Conservation (phyloP, 108 stramenopile genomes). For the Nitzschia inconspicua region DNA sequence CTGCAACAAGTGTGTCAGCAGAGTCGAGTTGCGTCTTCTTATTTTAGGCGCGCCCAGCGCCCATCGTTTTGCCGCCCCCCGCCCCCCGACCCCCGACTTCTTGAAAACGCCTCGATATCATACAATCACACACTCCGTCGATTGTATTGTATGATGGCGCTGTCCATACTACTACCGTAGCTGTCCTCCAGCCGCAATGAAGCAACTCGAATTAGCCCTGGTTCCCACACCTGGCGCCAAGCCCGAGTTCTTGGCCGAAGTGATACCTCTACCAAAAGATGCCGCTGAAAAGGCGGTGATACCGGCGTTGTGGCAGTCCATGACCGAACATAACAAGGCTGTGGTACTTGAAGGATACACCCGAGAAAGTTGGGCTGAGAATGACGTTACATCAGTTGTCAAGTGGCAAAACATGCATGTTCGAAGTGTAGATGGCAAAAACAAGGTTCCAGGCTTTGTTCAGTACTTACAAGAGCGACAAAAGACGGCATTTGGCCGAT, state of each 20-base stretch:
- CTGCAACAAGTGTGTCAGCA: too few species aligned
- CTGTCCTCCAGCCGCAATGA: constrained; percentile 23
- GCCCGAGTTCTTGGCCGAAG: constrained; percentile 65
- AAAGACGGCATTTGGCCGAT: constrained; percentile 68
- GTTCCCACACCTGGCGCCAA: constrained; percentile 59
- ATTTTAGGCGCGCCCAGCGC: too few species aligned
- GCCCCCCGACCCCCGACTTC: too few species aligned
- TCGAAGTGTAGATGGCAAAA: constrained; percentile 62
- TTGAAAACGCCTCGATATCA: too few species aligned
- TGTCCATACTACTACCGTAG: too few species aligned
- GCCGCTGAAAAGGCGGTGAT: background rate
- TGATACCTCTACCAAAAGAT: constrained; percentile 27
- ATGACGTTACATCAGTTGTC: constrained; percentile 9
- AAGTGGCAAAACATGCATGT: constrained; percentile 10
- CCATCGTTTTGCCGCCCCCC: too few species aligned
- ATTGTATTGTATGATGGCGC: too few species aligned
- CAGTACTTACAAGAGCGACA: constrained; percentile 65
- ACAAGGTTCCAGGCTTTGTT: constrained; percentile 74
- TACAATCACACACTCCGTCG: too few species aligned
- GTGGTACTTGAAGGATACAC: constrained; percentile 74
- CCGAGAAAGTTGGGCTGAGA: constrained; percentile 67
- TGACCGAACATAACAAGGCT: background rate
- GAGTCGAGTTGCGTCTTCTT: too few species aligned
- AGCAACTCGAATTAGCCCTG: constrained; percentile 29
- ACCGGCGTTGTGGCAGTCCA: constrained; percentile 1